phyloP scores from a whole-genome alignment of 2,329 filamentous ascomycete genomes.

The Ophiocordyceps camponoti-floridani region DNA sequence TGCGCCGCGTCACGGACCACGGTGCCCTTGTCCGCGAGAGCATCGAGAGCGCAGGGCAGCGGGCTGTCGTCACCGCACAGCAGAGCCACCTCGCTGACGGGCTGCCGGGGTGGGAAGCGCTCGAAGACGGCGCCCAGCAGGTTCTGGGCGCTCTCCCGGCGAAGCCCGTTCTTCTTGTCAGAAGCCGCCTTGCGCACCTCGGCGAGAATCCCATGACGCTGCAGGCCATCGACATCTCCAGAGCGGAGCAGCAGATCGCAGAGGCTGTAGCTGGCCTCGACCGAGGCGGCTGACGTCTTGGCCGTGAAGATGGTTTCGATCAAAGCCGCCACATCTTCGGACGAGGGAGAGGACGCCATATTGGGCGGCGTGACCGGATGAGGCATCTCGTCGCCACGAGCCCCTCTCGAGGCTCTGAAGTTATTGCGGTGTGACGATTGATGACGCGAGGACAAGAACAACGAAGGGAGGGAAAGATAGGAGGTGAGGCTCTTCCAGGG shows the following conservation, averaged over 20 bases:
- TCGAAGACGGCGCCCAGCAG: conserved; percentile 88
- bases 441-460: not conserved
- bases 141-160: conserved; percentile 85
- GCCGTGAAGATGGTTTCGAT: conserved; percentile 52
- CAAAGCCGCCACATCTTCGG: conserved; percentile 47
- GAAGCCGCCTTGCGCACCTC: conserved; percentile 55
- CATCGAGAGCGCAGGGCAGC: conserved; percentile 59
- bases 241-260: conserved; percentile 38
- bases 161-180: conserved; percentile 84
- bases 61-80: conserved; percentile 65
- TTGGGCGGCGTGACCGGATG: conserved; percentile 29
- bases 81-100: conserved; percentile 63
- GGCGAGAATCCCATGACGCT: conserved; percentile 32
- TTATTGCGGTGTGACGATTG: not conserved
- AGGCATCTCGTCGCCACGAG: conserved; percentile 19
- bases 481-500: not conserved
- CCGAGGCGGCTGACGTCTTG: conserved; percentile 47
- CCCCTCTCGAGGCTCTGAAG: not conserved
- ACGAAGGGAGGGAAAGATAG: not conserved
- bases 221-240: conserved; percentile 33
- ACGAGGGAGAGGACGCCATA: conserved; percentile 34
- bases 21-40: conserved; percentile 73
- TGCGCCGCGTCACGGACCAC: conserved; percentile 83
- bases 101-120: conserved; percentile 62
- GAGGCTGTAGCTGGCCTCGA: conserved; percentile 45